phyloP scores from a whole-genome alignment of 1,284 basidiomycete genomes.

The Acaromyces ingoldii region DNA sequence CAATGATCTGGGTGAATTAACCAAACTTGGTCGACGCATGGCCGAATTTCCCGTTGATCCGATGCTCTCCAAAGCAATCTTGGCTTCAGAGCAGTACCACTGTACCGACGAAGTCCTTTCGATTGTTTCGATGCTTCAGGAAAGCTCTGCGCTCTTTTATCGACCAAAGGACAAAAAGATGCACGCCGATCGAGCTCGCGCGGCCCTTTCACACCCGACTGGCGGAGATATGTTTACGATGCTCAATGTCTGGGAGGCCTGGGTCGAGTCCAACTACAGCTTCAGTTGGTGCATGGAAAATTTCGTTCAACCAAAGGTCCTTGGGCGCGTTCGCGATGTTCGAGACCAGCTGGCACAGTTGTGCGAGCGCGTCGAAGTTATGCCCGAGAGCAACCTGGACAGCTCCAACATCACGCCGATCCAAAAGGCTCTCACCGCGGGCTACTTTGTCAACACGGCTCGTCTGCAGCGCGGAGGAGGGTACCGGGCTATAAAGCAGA shows the following conservation, averaged over 20 bases:
- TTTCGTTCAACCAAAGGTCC: constrained; percentile 89
- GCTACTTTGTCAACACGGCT: constrained; percentile 88
- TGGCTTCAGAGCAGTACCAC: constrained; percentile 86
- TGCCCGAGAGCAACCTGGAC: constrained; percentile 73
- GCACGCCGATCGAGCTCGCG: constrained; percentile 76
- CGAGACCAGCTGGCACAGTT: constrained; percentile 85
- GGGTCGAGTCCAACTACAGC: constrained; percentile 93
- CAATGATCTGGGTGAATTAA: constrained; percentile 92
- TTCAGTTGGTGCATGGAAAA: constrained; percentile 59
- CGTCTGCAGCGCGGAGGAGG: constrained; percentile 39
- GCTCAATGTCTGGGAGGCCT: constrained; percentile 96
- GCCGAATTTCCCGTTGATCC: constrained; percentile 99
- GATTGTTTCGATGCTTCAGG: constrained; percentile 95
- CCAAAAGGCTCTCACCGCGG: constrained; percentile 88
- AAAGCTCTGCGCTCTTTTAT: constrained; percentile 89
- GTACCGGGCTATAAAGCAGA: constrained; percentile 88
- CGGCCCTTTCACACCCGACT: constrained; percentile 79
- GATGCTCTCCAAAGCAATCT: constrained; percentile 92
- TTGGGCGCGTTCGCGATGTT: constrained; percentile 90
- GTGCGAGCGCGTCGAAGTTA: constrained; percentile 93
- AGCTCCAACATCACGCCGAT: constrained; percentile 83
- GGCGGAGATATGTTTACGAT: constrained; percentile 98
- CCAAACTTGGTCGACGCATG: constrained; percentile 92
- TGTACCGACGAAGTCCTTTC: constrained; percentile 97
- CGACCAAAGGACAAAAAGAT: constrained; percentile 78